Percentiles rank a stretch among this genome's conserved stretches.
These are phyloP conservation scores for Stemphylium vesicarium DNA, from an alignment of 2,329 filamentous ascomycete species.

Conservation along the genomic window DNA sequence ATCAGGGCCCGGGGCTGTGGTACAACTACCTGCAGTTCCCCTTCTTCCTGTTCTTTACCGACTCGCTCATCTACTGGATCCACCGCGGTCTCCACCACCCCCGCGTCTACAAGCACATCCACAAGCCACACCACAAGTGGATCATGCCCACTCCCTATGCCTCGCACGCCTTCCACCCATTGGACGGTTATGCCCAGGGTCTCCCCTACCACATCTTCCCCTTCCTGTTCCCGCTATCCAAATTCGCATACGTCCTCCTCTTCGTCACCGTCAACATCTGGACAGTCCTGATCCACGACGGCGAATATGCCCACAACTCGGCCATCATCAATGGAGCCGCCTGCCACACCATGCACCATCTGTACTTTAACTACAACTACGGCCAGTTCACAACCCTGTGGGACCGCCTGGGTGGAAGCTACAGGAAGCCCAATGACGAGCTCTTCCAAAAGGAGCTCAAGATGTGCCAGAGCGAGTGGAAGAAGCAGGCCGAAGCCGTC, in stretches of 20 bases:
- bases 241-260: conserved; percentile 82
- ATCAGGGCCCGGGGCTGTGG: conserved; percentile 75
- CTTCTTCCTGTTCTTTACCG: conserved; percentile 85
- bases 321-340: conserved; percentile 94
- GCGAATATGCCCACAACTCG: conserved; percentile 89
- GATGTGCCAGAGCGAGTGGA: conserved; percentile 82
- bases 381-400: conserved; percentile 93
- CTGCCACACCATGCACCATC: conserved; percentile 89
- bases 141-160: conserved; percentile 97
- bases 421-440: conserved; percentile 83
- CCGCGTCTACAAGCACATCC: conserved; percentile 80
- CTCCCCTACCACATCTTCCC: conserved; percentile 93
- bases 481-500: conserved; percentile 76
- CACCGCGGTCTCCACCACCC: conserved; percentile 86
- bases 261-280: conserved; percentile 96
- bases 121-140: conserved; percentile 99
- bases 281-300: conserved; percentile 96
- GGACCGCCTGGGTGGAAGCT: conserved; percentile 87
- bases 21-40: conserved; percentile 87
- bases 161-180: conserved; percentile 90
- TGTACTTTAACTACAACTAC: conserved; percentile 78
- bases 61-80: conserved; percentile 90
- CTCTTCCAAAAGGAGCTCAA: conserved; percentile 85
- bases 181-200: conserved; percentile 89
- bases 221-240: conserved; percentile 90